Percentiles rank a stretch among this genome's conserved stretches.
phyloP scores from a whole-genome alignment of 108 stramenopile genomes.

The Fistulifera solaris region DNA sequence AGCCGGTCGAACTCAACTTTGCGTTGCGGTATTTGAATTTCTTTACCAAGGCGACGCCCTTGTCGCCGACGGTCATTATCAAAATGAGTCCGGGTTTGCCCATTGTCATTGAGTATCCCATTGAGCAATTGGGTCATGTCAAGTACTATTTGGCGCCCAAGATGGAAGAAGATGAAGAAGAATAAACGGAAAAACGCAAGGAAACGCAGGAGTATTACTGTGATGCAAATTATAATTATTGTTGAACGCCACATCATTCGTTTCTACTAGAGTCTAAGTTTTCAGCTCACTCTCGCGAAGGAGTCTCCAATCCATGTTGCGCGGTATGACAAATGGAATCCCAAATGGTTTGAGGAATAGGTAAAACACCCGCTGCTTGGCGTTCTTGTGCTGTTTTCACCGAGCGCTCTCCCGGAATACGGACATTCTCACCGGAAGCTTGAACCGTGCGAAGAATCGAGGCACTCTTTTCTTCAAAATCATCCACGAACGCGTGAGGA shows the following conservation, averaged over 20 bases:
- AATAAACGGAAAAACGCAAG: not conserved
- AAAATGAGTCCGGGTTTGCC: conserved; percentile 96
- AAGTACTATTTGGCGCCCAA: conserved; percentile 99
- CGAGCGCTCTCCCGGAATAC: conserved; percentile 25
- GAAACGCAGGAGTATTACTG: no score
- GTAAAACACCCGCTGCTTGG: conserved; percentile 8
- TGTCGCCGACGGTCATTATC: conserved; percentile 79
- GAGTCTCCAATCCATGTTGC: conserved; percentile 7
- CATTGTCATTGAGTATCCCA: conserved; percentile 96
- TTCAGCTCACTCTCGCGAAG: no score
- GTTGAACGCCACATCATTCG: no score
- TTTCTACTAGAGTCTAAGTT: no score
- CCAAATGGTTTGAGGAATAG: conserved; percentile 22
- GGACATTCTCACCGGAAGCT: conserved; percentile 11
- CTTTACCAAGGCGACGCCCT: conserved; percentile 96
- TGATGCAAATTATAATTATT: no score
- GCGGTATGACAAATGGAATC: conserved; percentile 20
- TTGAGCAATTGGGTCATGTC: conserved; percentile 83
- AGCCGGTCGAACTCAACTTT: conserved; percentile 96
- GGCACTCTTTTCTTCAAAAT: conserved; percentile 19
- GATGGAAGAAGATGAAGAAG: conserved; percentile 88
- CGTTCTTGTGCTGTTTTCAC: conserved; percentile 12
- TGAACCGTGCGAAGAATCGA: conserved; percentile 13
- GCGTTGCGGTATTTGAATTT: conserved; percentile 96
- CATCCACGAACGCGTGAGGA: conserved; percentile 34